These are phyloP conservation scores for Chernovozyma sophiae-reginae DNA, from an alignment of 1,139 yeast genomes.

Conservation along the genomic window DNA sequence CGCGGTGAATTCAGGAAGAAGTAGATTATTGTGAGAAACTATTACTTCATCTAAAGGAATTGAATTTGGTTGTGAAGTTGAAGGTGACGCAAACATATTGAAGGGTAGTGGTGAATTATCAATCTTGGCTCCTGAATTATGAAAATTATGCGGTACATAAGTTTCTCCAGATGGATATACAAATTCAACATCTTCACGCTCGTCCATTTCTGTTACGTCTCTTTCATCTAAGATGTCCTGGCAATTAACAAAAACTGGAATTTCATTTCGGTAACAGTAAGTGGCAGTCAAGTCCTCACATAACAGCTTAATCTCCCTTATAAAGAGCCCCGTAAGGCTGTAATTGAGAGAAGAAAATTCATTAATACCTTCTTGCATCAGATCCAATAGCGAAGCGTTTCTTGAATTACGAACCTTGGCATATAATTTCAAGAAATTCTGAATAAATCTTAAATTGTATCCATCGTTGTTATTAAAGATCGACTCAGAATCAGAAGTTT, in stretches of 20 bases:
- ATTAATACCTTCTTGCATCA: not conserved
- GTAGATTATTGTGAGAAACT: slow-evolving; percentile 33
- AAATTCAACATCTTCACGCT: no score
- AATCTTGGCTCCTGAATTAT: not conserved
- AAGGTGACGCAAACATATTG: not conserved
- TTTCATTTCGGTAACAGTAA: slow-evolving; percentile 20
- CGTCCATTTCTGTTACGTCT: not conserved
- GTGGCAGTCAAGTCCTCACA: slow-evolving; percentile 22
- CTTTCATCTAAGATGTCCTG: slow-evolving; percentile 15
- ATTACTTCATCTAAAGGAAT: slow-evolving; percentile 21
- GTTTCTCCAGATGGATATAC: no score
- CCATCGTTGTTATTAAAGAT: slow-evolving; percentile 23
- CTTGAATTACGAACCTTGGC: slow-evolving; percentile 28
- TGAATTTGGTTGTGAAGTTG: not conserved
- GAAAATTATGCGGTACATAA: not conserved
- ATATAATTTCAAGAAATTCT: slow-evolving; percentile 29
- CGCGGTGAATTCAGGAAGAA: slow-evolving; percentile 35
- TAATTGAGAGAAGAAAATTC: not conserved
- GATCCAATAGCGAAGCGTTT: slow-evolving; percentile 22
- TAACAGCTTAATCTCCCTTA: slow-evolving; percentile 13
- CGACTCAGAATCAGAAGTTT: slow-evolving; percentile 3
- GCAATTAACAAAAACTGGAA: slow-evolving; percentile 25
- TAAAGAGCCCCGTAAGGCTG: not conserved
- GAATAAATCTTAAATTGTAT: slow-evolving; percentile 32
- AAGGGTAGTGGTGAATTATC: not conserved